Percentiles rank a stretch among this genome's conserved stretches.
These are phyloP conservation scores for Kuraishia ogatae DNA, from an alignment of 805 yeast species.

Conservation along the genomic window DNA sequence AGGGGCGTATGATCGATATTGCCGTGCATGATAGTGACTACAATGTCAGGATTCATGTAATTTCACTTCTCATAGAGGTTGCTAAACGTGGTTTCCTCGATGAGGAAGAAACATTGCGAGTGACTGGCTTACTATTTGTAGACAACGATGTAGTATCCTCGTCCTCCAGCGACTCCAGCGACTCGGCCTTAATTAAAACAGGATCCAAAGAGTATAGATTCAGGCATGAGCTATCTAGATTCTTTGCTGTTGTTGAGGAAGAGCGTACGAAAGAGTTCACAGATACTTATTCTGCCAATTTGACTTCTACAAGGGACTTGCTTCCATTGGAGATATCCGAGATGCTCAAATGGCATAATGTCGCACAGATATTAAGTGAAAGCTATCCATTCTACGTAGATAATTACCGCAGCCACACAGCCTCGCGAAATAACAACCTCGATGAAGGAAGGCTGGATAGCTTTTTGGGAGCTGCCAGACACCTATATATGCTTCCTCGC, in stretches of 20 bases:
- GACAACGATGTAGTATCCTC: conserved; percentile 15
- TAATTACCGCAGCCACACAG: conserved; percentile 7
- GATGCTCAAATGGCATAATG: conserved; percentile 17
- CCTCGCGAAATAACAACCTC: background rate
- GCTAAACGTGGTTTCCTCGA: conserved; percentile 55
- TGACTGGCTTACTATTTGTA: conserved; percentile 34
- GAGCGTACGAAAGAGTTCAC: conserved; percentile 27
- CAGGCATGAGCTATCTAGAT: conserved; percentile 42
- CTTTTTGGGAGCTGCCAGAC: conserved; percentile 19
- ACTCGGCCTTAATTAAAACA: background rate
- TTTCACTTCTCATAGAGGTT: conserved; percentile 46
- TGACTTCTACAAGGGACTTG: conserved; percentile 16
- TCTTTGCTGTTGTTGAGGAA: conserved; percentile 35
- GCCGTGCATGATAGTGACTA: conserved; percentile 46
- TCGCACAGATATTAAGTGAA: conserved; percentile 20
- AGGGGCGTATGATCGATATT: conserved; percentile 56
- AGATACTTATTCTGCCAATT: conserved; percentile 24
- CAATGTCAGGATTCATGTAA: conserved; percentile 42
- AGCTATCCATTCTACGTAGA: conserved; percentile 17
- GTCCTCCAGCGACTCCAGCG: background rate
- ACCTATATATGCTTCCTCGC: conserved; percentile 23
- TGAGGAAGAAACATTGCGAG: conserved; percentile 39
- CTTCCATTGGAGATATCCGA: conserved; percentile 19
- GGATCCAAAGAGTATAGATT: conserved; percentile 16
- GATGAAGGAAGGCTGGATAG: conserved; percentile 9